Evolutionary conservation across 139 green algal species (phyloP).

Genomic region (Bryopsis sp.): DNA sequence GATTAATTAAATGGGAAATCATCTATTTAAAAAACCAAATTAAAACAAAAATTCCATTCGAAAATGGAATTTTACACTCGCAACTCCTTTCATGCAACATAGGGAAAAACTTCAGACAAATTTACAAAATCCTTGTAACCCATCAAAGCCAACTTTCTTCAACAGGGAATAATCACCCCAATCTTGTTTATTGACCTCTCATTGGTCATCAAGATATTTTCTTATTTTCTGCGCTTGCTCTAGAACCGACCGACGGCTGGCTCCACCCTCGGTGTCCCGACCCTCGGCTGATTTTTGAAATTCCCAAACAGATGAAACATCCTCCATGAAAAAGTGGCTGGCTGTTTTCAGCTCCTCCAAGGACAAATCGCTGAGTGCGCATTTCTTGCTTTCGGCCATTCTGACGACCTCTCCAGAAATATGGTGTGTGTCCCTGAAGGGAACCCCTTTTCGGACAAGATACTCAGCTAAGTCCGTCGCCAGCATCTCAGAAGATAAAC

Average conservation of each 20-base stretch:
- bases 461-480: slow-evolving; percentile 99
- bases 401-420: slow-evolving; percentile 84
- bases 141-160: no score
- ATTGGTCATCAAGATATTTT: slow-evolving; percentile 38
- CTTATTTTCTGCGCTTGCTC: slow-evolving; percentile 77
- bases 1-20: no score
- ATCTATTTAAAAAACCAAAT: no score
- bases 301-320: slow-evolving; percentile 82
- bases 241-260: slow-evolving; percentile 69
- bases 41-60: no score
- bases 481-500: slow-evolving; percentile 88
- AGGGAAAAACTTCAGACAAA: no score
- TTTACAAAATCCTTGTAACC: no score
- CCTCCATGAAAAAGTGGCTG: slow-evolving; percentile 78
- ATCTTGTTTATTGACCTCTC: background rate
- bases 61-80: no score
- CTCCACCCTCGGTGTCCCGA: slow-evolving; percentile 88
- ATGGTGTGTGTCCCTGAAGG: slow-evolving; percentile 94
- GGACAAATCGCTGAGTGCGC: slow-evolving; percentile 62
- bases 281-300: slow-evolving; percentile 76
- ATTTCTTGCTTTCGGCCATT: slow-evolving; percentile 75
- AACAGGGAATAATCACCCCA: no score
- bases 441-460: slow-evolving; percentile 93
- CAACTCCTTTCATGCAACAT: no score
- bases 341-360: slow-evolving; percentile 71